Conservation (phyloP, 2,329 filamentous ascomycete species). For the Epichloe typhina region DNA sequence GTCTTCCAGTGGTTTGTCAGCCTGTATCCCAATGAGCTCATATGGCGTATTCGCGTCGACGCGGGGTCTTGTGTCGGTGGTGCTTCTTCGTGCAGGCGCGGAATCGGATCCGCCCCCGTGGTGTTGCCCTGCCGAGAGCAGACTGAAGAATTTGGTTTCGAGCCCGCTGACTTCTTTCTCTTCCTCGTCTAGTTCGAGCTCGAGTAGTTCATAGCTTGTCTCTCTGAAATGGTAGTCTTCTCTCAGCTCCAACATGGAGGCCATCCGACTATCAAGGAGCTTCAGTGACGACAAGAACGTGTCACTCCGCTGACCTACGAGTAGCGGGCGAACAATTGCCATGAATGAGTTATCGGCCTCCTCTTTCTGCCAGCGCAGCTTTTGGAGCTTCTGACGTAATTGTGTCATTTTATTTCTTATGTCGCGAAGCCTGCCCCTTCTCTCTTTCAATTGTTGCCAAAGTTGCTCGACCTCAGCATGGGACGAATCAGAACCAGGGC, state of each 20-base stretch:
- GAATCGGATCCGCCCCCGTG: conserved; percentile 2
- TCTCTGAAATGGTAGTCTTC: conserved; percentile 25
- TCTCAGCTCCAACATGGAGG: conserved; percentile 24
- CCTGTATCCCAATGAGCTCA: conserved; percentile 23
- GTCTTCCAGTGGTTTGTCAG: conserved; percentile 22
- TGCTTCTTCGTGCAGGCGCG: background rate
- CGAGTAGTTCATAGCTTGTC: conserved; percentile 23
- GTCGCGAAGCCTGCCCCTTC: conserved; percentile 15
- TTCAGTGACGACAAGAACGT: conserved; percentile 10
- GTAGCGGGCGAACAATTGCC: conserved; percentile 23
- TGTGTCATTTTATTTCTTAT: conserved; percentile 20
- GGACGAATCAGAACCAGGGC: conserved; percentile 7
- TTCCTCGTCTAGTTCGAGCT: conserved; percentile 21
- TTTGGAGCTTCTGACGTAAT: conserved; percentile 18
- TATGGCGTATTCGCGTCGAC: conserved; percentile 15
- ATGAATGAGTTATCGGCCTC: conserved; percentile 28
- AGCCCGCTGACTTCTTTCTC: conserved; percentile 22
- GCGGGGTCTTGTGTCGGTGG: conserved; percentile 1
- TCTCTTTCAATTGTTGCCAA: conserved; percentile 23
- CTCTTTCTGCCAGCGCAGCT: conserved; percentile 20
- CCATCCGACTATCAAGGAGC: conserved; percentile 17
- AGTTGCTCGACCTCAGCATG: conserved; percentile 21
- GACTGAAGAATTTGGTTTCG: conserved; percentile 26
- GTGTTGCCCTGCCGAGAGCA: conserved; percentile 18
- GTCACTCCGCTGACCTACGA: conserved; percentile 15